Conservation (phyloP, 1,284 basidiomycete species). For the Volvariella surrecta region DNA sequence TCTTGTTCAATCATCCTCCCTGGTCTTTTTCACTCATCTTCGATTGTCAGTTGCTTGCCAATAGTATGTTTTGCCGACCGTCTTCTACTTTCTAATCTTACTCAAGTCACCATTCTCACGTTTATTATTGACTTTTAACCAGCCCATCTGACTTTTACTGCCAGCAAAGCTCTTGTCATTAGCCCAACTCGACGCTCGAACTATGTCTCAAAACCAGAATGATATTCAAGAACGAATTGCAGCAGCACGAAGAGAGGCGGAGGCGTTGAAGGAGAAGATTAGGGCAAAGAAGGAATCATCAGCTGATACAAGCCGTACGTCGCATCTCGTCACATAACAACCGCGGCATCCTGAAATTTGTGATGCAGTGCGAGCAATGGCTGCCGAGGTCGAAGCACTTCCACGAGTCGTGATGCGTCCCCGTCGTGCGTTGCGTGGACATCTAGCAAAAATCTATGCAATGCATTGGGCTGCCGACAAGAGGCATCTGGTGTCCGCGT, state of each 20-base stretch:
- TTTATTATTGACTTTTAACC: slow-evolving; percentile 8
- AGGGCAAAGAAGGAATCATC: slow-evolving; percentile 90
- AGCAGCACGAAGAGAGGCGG: slow-evolving; percentile 92
- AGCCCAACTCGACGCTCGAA: slow-evolving; percentile 12
- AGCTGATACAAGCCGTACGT: slow-evolving; percentile 92
- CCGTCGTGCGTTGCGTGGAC: slow-evolving; percentile 89
- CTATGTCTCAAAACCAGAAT: slow-evolving; percentile 72
- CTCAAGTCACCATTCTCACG: slow-evolving; percentile 1
- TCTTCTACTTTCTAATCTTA: slow-evolving; percentile 1
- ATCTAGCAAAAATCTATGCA: slow-evolving; percentile 98
- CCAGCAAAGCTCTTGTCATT: slow-evolving; percentile 13
- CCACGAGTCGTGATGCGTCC: slow-evolving; percentile 95
- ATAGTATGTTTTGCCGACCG: slow-evolving; percentile 7
- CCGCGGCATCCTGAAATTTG: slow-evolving; percentile 14
- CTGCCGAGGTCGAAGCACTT: slow-evolving; percentile 89
- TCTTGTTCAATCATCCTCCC: not conserved
- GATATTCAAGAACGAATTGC: slow-evolving; percentile 95
- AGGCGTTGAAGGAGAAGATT: slow-evolving; percentile 97
- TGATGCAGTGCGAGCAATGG: slow-evolving; percentile 83
- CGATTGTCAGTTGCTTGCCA: slow-evolving; percentile 1
- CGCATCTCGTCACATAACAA: slow-evolving; percentile 5
- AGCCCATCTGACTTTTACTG: slow-evolving; percentile 4
- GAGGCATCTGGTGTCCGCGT: slow-evolving; percentile 95
- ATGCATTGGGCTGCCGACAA: slow-evolving; percentile 99
- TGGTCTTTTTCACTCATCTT: not conserved